Base-by-base conservation (phyloP, 495 filamentous ascomycete species). In the Aspergillus kassunensis region DNA sequence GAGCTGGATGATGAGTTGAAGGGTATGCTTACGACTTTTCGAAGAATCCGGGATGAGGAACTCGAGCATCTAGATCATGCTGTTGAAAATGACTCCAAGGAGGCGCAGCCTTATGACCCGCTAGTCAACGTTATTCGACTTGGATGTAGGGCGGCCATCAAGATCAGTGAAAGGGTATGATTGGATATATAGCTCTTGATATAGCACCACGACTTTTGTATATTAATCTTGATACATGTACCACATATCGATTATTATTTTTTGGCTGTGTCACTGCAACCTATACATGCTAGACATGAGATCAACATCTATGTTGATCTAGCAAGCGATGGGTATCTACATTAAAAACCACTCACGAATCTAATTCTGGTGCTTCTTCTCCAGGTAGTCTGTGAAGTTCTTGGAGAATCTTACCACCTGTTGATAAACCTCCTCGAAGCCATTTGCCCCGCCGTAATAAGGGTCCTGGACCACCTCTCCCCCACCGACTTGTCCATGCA, bases 11-110 rank as follows among this genome's bases (percentile, higher is more conserved):
- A 83, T 29, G 90, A 97, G 69, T 62, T 98, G 45, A 80, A 74
- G 61, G 81, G 83, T 20, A 74, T 98, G 63, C 73, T 95, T 27
- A 63, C 69, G 23, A 87, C 83, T 19, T 79, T 97, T 55, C 81
- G 91, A 55, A 73, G 85, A 57, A 96, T 96, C 64, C 78, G 93
- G 18, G 95, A 98, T 69, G 93, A 98, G 70, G 93, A 98, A 72
- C 71, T 98, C 46, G 95, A 98, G 70, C 93, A 98, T 71, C 65
- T 97, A 64, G 93, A 98, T 66, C 89, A 95, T 70, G 93, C 93
- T 1, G 87, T 98, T 7, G 86, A 88, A 60, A 85, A 97, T 65
- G 95, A 96, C 71, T 82, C 90, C 10, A 89, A 91, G 63, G 80
- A 90, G 62, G 93, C 93, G 4, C 79, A 81, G 60, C 92, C 91